Evolutionary conservation across 305 asterid species (phyloP), one percentile per base, ranked within the genome.

Genomic region (Fraxinus paxiana): DNA sequence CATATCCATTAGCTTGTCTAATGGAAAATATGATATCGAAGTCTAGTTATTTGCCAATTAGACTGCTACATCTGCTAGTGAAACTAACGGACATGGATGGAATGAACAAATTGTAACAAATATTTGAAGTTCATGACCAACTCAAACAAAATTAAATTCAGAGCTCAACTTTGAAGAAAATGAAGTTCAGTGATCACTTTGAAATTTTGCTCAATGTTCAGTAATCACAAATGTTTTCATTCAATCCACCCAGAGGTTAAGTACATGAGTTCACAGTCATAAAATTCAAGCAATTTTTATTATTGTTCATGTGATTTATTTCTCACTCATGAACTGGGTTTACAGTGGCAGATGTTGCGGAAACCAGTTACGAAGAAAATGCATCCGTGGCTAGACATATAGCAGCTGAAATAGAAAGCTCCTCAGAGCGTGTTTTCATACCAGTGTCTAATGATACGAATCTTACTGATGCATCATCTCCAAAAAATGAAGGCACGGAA

Each of bases 321-420:
- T 18, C 59, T 79, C 75, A 86, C 84, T 80, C 77, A 31, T 69
- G 63, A 74, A 71, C 56, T 83, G 84, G 73, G 78, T 84, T 81
- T 90, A 79, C 84, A 82, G 86, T 83, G 79, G 82, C 74, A 72
- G 77, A 81, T 82, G 24, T 75, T 74, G 82, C 17, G 24, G 88
- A 54, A 81, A 77, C 28, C 30, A 54, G 77, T 37, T 84, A 70
- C 75, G 76, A 69, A 13, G 87, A 46, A 81, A 81, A 76, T 69
- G 10, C 73, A 73, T 79, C 84, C 76, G 65, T 43, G 77, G 80
- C 65, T 70, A 59, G 74, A 72, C 81, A 86, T 51, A 63, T 72
- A 34, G 86, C 80, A 81, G 83, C 79, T 79, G 85, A 75, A 30
- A 76, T 35, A 80, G 85, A 28, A 73, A 17, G 69, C 37, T 76